phyloP scores from a whole-genome alignment of 1,284 basidiomycete species.

The Coniferiporia weirii region DNA sequence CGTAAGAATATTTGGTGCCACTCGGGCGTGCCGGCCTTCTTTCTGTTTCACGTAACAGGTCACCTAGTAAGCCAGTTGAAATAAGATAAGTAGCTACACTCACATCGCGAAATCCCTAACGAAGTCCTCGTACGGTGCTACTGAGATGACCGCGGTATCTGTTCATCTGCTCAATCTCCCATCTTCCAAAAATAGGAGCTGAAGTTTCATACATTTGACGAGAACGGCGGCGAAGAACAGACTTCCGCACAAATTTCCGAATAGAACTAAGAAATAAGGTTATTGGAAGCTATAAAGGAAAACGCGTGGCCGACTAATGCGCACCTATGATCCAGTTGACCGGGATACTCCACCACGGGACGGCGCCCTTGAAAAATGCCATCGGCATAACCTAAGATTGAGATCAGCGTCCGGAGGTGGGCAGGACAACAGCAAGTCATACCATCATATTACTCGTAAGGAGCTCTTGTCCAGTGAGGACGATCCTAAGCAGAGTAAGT shows the following conservation, averaged over 20 bases:
- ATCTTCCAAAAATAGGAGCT: background rate
- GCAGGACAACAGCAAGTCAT: conserved; percentile 16
- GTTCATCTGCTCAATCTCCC: conserved; percentile 5
- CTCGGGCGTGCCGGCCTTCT: conserved; percentile 57
- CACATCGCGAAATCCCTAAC: conserved; percentile 52
- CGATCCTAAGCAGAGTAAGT: conserved; percentile 45
- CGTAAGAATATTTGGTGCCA: conserved; percentile 75
- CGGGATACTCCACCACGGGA: conserved; percentile 65
- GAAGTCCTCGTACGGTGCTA: conserved; percentile 51
- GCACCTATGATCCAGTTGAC: conserved; percentile 65
- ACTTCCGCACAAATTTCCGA: conserved; percentile 68
- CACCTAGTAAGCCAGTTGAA: background rate
- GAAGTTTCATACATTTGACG: conserved; percentile 44
- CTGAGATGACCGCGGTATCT: conserved; percentile 56
- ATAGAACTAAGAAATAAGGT: conserved; percentile 43
- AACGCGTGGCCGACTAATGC: conserved; percentile 15
- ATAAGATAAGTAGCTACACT: conserved; percentile 21
- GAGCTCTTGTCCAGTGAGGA: conserved; percentile 63
- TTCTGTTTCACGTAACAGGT: conserved; percentile 30
- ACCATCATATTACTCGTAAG: conserved; percentile 77
- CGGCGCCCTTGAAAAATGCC: conserved; percentile 51
- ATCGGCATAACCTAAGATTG: conserved; percentile 52
- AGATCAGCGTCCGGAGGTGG: background rate
- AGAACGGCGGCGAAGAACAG: conserved; percentile 68
- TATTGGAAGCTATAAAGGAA: too few relatives aligned